These are phyloP conservation scores for Scalesia atractyloides DNA, from an alignment of 129 eudicot species.

Conservation along the genomic window DNA sequence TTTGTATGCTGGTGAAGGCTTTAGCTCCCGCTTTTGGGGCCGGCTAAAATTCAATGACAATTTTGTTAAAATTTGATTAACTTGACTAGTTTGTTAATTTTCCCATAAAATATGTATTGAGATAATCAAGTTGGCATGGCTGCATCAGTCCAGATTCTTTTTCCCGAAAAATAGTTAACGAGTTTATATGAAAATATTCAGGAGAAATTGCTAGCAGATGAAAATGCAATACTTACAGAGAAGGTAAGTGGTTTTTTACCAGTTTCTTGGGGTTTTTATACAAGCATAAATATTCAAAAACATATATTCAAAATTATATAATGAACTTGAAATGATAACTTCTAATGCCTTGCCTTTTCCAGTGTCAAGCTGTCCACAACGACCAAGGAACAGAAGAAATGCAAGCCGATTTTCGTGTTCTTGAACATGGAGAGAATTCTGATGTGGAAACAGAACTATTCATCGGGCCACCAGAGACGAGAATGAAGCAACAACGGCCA, in stretches of 20 bases:
- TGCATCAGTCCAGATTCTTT: background rate
- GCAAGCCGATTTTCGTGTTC: slow-evolving; percentile 19
- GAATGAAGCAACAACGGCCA: slow-evolving; percentile 40
- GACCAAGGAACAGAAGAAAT: slow-evolving; percentile 37
- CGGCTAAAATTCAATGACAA: no score
- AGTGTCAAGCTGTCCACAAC: slow-evolving; percentile 35
- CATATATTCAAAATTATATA: background rate
- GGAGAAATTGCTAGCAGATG: slow-evolving; percentile 75
- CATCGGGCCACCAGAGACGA: slow-evolving; percentile 74
- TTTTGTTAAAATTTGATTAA: no score
- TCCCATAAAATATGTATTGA: no score
- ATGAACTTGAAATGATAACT: background rate
- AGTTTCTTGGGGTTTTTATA: background rate
- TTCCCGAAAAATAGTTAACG: background rate
- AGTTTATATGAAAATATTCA: slow-evolving; percentile 28
- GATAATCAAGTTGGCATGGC: background rate
- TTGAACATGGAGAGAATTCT: slow-evolving; percentile 60
- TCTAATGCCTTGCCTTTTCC: background rate
- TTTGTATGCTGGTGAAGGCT: no score
- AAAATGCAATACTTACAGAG: slow-evolving; percentile 61
- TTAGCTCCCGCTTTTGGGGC: no score
- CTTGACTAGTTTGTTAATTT: no score
- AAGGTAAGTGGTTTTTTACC: slow-evolving; percentile 52
- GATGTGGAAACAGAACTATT: slow-evolving; percentile 91
- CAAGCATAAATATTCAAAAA: background rate